phyloP scores from a whole-genome alignment of 768 basidiomycete genomes.

The Vararia minispora region DNA sequence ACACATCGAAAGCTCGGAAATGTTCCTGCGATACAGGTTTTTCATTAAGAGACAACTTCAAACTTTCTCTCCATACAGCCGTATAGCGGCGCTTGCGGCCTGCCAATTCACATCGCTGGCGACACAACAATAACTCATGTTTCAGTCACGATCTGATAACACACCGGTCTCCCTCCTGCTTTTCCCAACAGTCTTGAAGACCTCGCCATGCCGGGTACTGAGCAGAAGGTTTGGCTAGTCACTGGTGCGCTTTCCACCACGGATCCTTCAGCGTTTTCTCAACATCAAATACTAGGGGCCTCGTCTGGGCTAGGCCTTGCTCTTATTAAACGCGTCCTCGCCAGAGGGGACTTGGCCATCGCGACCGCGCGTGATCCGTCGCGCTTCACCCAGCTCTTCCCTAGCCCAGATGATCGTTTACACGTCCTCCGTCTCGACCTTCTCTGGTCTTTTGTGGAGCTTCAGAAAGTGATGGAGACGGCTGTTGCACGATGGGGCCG shows the following conservation, averaged over 20 bases:
- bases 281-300: slow-evolving; percentile 1
- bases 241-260: slow-evolving; percentile 3
- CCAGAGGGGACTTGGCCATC: slow-evolving; percentile 8
- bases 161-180: too few relatives aligned
- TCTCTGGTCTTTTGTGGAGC: slow-evolving; percentile 1
- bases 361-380: slow-evolving; percentile 3
- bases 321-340: slow-evolving; percentile 1
- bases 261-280: not conserved
- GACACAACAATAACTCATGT: too few relatives aligned
- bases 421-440: slow-evolving; percentile 6
- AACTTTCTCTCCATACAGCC: too few relatives aligned
- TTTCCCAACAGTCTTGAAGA: too few relatives aligned
- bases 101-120: too few relatives aligned
- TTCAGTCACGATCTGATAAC: too few relatives aligned
- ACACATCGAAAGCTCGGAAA: too few relatives aligned
- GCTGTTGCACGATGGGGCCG: slow-evolving; percentile 3
- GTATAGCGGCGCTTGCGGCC: too few relatives aligned
- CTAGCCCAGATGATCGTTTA: not conserved
- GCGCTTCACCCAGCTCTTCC: slow-evolving; percentile 1
- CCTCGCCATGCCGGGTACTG: too few relatives aligned
- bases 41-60: too few relatives aligned
- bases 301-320: slow-evolving; percentile 7
- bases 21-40: too few relatives aligned
- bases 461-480: slow-evolving; percentile 3
- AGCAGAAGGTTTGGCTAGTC: slow-evolving; percentile 9